Evolutionary conservation across 2,329 filamentous ascomycete genomes (phyloP).

Genomic region (Dryadomyces quercivorus): DNA sequence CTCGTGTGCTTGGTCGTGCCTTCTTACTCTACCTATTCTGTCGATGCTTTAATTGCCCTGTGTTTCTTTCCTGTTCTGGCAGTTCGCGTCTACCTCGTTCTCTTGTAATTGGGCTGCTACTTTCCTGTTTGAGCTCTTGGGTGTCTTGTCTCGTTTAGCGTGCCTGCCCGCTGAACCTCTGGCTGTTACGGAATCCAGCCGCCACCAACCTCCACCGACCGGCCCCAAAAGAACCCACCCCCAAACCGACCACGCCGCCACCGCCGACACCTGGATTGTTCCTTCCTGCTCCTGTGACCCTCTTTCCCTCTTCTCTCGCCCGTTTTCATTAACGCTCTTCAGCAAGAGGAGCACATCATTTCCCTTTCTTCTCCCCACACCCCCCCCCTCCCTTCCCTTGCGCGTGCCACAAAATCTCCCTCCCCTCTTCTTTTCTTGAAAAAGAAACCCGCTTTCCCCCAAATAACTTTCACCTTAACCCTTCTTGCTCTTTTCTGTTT

Average conservation of each 20-base stretch:
- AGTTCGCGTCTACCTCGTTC: constrained; percentile 5
- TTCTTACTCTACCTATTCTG: neutral
- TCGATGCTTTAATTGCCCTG: neutral
- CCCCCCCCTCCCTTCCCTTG: constrained; percentile 7
- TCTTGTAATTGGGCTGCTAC: neutral
- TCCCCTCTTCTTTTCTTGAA: constrained; percentile 11
- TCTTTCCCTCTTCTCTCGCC: constrained; percentile 4
- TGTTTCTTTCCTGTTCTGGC: neutral
- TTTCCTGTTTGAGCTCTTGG: constrained; percentile 3
- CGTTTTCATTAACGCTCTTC: constrained; percentile 11
- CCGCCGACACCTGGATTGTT: constrained; percentile 5
- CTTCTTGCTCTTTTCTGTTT: constrained; percentile 7
- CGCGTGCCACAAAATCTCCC: constrained; percentile 11
- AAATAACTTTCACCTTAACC: constrained; percentile 11
- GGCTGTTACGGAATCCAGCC: constrained; percentile 9
- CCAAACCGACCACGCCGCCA: constrained; percentile 2
- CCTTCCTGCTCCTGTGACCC: constrained; percentile 6
- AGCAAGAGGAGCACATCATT: constrained; percentile 8
- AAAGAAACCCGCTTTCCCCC: constrained; percentile 12
- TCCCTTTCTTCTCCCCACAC: constrained; percentile 8
- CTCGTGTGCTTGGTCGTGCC: neutral
- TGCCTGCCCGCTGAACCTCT: constrained; percentile 2
- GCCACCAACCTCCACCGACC: constrained; percentile 11
- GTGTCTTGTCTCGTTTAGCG: constrained; percentile 6
- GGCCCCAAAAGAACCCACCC: constrained; percentile 3